Evolutionary conservation across 257 asterid species (phyloP), one percentile per base, ranked within the genome.

Genomic region (Penstemon eatonii): DNA sequence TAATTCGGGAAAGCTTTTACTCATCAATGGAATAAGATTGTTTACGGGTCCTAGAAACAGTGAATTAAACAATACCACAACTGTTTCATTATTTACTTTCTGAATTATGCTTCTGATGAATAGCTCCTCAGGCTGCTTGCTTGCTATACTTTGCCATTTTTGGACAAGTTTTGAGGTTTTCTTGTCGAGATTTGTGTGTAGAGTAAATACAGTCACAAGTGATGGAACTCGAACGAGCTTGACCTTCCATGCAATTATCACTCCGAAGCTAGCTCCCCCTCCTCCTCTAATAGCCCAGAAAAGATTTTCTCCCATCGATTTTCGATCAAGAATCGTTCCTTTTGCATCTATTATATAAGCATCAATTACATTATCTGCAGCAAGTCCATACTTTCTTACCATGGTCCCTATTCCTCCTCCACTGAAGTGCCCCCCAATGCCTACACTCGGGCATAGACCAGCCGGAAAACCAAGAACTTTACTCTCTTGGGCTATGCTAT

Each of bases 211-310:
- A 0, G 96, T 84, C 12, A 84, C 87, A 0, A 52, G 25, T 0
- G 63, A 63, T 0, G 90, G 90, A 3, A 84, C 81, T 0, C 71
- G 67, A 10, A 85, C 83, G 25, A 87, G 76, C 59, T 63, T 69
- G 42, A 87, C 56, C 65, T 85, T 83, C 86, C 85, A 85, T 2
- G 87, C 76, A 3, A 87, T 42, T 37, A 87, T 65, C 15, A 88
- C 65, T 2, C 88, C 95, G 6, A 83, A 83, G 57, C 95, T 85
- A 8, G 79, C 86, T 2, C 80, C 95, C 13, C 95, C 92, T 4
- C 95, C 95, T 4, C 90, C 95, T 70, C 90, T 58, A 8, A 88
- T 78, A 0, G 89, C 91, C 91, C 91, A 87, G 41, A 83, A 87
- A 15, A 81, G 45, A 56, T 84, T 87, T 39, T 80, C 86, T 1